A percentile compares a stretch with the other conserved stretches of the same genome.
Conservation (phyloP, 768 basidiomycete species). For the Saitozyma podzolica region DNA sequence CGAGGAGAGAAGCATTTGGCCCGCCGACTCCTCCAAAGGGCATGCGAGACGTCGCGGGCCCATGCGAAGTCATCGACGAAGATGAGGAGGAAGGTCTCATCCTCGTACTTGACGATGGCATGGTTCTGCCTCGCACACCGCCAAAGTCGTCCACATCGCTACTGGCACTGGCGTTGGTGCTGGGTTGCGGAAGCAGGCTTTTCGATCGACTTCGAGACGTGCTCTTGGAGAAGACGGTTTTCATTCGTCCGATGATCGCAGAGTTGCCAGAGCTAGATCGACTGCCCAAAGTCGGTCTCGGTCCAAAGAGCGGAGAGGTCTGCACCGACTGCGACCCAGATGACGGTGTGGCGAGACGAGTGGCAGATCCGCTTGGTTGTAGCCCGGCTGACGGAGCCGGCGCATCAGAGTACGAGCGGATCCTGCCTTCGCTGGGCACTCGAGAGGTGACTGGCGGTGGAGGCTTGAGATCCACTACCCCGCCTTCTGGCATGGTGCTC, state of each 20-base stretch:
- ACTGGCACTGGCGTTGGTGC: constrained; percentile 23
- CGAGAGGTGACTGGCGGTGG: background rate
- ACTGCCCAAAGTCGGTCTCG: constrained; percentile 29
- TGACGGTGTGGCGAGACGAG: background rate
- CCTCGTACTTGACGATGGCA: background rate
- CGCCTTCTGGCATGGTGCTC: constrained; percentile 22
- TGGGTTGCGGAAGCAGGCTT: background rate
- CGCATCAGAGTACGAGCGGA: constrained; percentile 44
- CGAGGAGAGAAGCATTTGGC: constrained; percentile 12
- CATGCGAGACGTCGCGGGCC: background rate
- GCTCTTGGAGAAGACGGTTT: constrained; percentile 26
- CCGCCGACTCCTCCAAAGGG: background rate
- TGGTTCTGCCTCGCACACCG: constrained; percentile 5
- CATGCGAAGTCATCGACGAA: constrained; percentile 9
- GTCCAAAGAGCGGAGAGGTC: constrained; percentile 15
- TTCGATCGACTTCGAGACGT: constrained; percentile 16
- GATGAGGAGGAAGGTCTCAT: constrained; percentile 17
- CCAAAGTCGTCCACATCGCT: constrained; percentile 39
- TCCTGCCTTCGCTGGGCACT: constrained; percentile 12
- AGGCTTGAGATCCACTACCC: background rate
- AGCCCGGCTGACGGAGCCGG: constrained; percentile 20
- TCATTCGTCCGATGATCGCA: constrained; percentile 37
- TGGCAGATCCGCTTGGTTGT: background rate
- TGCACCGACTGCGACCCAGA: background rate
- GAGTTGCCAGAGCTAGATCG: constrained; percentile 43